Conservation (phyloP, 129 eudicot species). For the Escallonia herrerae region DNA sequence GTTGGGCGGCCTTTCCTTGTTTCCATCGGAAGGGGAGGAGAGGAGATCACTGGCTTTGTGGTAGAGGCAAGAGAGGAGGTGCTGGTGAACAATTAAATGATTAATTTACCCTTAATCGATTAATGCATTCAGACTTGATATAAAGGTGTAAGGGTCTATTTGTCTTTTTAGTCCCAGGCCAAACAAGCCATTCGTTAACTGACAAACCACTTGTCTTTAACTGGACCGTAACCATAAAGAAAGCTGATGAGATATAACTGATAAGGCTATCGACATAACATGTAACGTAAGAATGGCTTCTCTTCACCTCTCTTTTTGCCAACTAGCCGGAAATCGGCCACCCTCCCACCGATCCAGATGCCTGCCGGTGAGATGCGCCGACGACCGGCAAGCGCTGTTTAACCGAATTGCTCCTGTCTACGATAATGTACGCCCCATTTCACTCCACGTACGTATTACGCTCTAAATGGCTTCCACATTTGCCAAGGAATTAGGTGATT, state of each 20-base stretch:
- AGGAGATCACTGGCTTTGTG: too few species aligned
- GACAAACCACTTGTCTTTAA: not conserved
- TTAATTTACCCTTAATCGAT: too few species aligned
- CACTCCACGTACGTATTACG: not conserved
- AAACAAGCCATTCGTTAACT: too few species aligned
- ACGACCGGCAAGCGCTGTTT: constrained; percentile 80
- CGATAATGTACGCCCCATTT: constrained; percentile 56
- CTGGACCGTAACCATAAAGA: not conserved
- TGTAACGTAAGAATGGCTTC: constrained; percentile 14
- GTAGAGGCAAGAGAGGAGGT: too few species aligned
- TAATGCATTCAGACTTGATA: too few species aligned
- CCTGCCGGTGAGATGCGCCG: constrained; percentile 42
- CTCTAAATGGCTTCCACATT: not conserved
- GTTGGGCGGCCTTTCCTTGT: too few species aligned
- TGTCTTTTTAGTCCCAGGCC: too few species aligned
- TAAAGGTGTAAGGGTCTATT: too few species aligned
- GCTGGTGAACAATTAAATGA: too few species aligned
- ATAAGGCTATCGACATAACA: not conserved
- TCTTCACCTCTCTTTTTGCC: constrained; percentile 10
- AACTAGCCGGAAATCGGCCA: constrained; percentile 5
- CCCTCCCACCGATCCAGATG: constrained; percentile 8
- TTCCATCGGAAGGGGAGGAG: too few species aligned
- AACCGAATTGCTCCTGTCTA: constrained; percentile 94
- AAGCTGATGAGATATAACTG: not conserved
- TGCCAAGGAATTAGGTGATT: too few species aligned